A percentile compares a stretch with the other conserved stretches of the same genome.
These are phyloP conservation scores for Backusella mclennaniae DNA, from an alignment of 192 early-diverging fungal genomes.

Conservation along the genomic window DNA sequence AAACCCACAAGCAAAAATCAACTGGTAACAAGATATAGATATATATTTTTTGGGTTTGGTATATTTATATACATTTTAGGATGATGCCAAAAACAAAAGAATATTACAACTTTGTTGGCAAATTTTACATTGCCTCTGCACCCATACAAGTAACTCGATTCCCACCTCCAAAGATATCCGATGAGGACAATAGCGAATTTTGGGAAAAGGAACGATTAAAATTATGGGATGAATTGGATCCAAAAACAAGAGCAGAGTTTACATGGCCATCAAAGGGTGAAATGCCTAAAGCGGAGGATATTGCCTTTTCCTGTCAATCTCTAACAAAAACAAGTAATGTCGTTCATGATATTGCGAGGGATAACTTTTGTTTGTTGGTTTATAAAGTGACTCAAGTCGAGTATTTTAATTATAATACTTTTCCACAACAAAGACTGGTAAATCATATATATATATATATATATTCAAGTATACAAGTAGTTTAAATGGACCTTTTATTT, in stretches of 20 bases:
- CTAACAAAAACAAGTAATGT: slow-evolving; percentile 43
- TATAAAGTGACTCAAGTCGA: slow-evolving; percentile 66
- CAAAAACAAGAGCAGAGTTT: slow-evolving; percentile 59
- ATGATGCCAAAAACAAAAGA: slow-evolving; percentile 70
- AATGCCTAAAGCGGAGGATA: slow-evolving; percentile 38
- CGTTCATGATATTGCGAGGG: slow-evolving; percentile 67
- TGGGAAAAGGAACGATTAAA: slow-evolving; percentile 65
- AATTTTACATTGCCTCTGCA: slow-evolving; percentile 70
- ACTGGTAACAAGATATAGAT: slow-evolving; percentile 50
- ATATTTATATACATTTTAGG: slow-evolving; percentile 36
- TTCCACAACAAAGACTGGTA: slow-evolving; percentile 55
- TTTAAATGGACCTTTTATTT: not conserved
- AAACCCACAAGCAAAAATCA: slow-evolving; percentile 59
- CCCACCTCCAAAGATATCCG: slow-evolving; percentile 52
- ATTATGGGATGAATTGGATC: slow-evolving; percentile 56
- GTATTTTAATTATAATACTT: slow-evolving; percentile 48
- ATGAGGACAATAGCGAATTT: slow-evolving; percentile 49
- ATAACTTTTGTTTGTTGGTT: slow-evolving; percentile 73
- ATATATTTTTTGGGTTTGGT: not conserved
- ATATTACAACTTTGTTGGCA: slow-evolving; percentile 63
- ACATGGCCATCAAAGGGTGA: slow-evolving; percentile 72
- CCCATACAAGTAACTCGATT: slow-evolving; percentile 64
- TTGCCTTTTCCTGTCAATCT: slow-evolving; percentile 58
- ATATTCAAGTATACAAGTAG: not conserved
- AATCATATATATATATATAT: not conserved